These are phyloP conservation scores for Ensete ventricosum DNA, from an alignment of 176 grass and related monocot species.

Conservation along the genomic window DNA sequence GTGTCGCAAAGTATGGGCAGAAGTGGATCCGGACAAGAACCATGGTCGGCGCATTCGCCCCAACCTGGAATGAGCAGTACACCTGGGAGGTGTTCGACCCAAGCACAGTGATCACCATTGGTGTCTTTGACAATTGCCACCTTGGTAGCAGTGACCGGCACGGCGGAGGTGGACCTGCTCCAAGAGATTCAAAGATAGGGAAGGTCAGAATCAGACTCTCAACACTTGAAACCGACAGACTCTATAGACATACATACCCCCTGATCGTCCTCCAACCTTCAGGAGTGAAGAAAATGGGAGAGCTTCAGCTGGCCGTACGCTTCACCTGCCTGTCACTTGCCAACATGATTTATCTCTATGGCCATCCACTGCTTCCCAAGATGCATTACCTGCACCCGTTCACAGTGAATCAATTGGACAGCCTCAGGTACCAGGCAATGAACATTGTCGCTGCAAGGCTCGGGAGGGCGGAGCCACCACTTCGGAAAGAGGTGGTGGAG, in stretches of 20 bases:
- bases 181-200: slow-evolving; percentile 49
- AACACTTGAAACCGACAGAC: slow-evolving; percentile 65
- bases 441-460: slow-evolving; percentile 55
- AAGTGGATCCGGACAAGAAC: slow-evolving; percentile 96
- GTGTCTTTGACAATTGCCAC: slow-evolving; percentile 87
- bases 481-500: slow-evolving; percentile 80
- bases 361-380: slow-evolving; percentile 63
- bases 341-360: slow-evolving; percentile 78
- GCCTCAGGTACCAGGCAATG: slow-evolving; percentile 75
- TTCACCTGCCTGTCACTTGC: slow-evolving; percentile 70
- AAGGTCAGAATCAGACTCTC: slow-evolving; percentile 87
- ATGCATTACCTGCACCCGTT: slow-evolving; percentile 92
- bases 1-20: slow-evolving; percentile 85
- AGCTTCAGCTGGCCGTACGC: slow-evolving; percentile 69
- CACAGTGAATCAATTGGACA: slow-evolving; percentile 68
- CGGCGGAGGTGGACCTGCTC: not conserved
- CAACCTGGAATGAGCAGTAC: slow-evolving; percentile 84
- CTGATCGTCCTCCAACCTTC: slow-evolving; percentile 49
- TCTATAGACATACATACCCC: slow-evolving; percentile 83
- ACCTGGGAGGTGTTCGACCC: slow-evolving; percentile 92
- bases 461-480: slow-evolving; percentile 59
- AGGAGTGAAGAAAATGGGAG: slow-evolving; percentile 97
- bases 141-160: slow-evolving; percentile 23
- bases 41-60: slow-evolving; percentile 46
- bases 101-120: slow-evolving; percentile 81